phyloP scores from a whole-genome alignment of 768 basidiomycete genomes.

The Pisolithus albus region DNA sequence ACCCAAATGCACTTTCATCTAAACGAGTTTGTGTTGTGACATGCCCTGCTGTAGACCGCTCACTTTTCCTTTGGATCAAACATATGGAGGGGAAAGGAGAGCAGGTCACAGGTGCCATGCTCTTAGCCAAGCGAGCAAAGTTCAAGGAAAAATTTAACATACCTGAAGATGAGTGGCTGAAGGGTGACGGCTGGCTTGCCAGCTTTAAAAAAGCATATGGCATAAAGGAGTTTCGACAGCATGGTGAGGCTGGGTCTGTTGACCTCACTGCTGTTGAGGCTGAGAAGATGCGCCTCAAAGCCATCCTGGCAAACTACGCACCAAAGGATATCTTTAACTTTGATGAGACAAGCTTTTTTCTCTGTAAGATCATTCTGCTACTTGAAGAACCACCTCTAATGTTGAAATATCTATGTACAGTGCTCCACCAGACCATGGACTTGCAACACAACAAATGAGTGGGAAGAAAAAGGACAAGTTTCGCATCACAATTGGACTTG shows the following conservation, averaged over 20 bases:
- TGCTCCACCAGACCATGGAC: conserved; percentile 10
- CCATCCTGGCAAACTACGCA: background rate
- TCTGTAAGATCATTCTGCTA: background rate
- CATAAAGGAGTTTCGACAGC: background rate
- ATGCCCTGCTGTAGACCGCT: conserved; percentile 27
- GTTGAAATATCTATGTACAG: background rate
- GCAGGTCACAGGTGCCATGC: background rate
- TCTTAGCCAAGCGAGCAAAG: background rate
- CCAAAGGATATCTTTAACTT: background rate
- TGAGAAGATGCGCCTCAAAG: background rate
- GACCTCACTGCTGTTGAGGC: background rate
- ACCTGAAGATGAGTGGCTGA: background rate
- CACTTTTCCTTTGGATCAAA: conserved; percentile 27
- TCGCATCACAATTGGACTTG: conserved; percentile 8
- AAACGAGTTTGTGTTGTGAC: conserved; percentile 27
- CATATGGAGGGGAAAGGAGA: conserved; percentile 3
- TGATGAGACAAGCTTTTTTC: background rate
- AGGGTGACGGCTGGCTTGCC: background rate
- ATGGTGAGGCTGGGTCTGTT: background rate
- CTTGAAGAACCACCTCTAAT: no score
- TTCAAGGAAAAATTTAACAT: background rate
- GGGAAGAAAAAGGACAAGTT: conserved; percentile 14
- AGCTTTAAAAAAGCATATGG: background rate
- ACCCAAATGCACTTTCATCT: conserved; percentile 23
- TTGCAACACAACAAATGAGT: conserved; percentile 11